Evolutionary conservation across 805 yeast genomes (phyloP).

Genomic region (Millerago galiae): DNA sequence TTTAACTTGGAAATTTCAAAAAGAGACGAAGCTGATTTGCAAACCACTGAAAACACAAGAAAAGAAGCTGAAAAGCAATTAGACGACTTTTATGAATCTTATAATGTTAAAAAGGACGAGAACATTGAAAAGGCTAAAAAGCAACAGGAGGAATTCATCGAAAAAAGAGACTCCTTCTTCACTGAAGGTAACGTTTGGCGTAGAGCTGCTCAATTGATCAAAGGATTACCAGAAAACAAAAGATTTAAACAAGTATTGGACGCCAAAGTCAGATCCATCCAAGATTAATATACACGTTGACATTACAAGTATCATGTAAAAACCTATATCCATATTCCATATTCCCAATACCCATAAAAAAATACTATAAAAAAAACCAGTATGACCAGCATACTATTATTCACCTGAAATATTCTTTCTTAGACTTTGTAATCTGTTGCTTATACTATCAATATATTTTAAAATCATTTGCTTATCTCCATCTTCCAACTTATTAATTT

Average conservation of each 20-base stretch:
- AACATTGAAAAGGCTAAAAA: constrained; percentile 54
- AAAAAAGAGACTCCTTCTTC: constrained; percentile 71
- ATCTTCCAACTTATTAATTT: constrained; percentile 42
- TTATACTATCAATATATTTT: constrained; percentile 76
- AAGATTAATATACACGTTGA: constrained; percentile 5
- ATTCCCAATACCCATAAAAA: background rate
- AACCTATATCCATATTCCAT: background rate
- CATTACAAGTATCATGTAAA: no score
- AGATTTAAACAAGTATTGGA: constrained; percentile 25
- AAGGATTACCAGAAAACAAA: constrained; percentile 25
- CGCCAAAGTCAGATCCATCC: constrained; percentile 21
- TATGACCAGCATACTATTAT: background rate
- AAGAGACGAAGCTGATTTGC: constrained; percentile 65
- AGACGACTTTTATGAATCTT: constrained; percentile 89
- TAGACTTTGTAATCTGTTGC: constrained; percentile 68
- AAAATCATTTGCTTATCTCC: constrained; percentile 74
- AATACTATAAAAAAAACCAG: background rate
- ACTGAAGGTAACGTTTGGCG: constrained; percentile 78
- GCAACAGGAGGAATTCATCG: constrained; percentile 66
- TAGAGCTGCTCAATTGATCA: constrained; percentile 50
- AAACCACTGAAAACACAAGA: constrained; percentile 59
- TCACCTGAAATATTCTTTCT: constrained; percentile 43
- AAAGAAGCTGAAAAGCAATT: constrained; percentile 74
- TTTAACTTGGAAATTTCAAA: constrained; percentile 71
- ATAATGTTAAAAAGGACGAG: constrained; percentile 75